Evolutionary conservation across 345 rosid species (phyloP).

Genomic region (Arabis hirsuta): DNA sequence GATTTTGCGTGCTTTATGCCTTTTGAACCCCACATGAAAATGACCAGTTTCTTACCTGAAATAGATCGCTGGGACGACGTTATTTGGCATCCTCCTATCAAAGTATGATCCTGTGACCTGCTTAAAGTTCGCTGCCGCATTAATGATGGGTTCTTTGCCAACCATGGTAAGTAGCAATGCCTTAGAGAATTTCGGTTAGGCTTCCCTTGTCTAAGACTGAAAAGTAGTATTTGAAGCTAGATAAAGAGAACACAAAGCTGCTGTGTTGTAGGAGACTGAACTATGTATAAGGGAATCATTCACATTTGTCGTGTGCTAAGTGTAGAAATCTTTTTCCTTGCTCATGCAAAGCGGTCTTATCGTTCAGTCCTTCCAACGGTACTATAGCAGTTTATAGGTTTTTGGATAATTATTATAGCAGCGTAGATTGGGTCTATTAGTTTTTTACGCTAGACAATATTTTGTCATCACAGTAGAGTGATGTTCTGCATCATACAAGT

Average conservation of each 20-base stretch:
- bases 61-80: slow-evolving; percentile 85
- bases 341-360: background rate
- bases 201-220: slow-evolving; percentile 6
- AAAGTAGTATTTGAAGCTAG: slow-evolving; percentile 3
- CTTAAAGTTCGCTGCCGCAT: slow-evolving; percentile 75
- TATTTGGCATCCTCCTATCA: slow-evolving; percentile 86
- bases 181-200: slow-evolving; percentile 12
- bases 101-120: slow-evolving; percentile 82
- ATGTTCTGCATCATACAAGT: background rate
- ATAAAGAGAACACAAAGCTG: slow-evolving; percentile 13
- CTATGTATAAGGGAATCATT: background rate
- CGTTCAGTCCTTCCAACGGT: slow-evolving; percentile 4
- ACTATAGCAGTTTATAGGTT: background rate
- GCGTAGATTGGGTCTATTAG: no score
- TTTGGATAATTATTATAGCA: background rate
- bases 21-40: slow-evolving; percentile 5
- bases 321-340: background rate
- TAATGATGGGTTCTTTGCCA: slow-evolving; percentile 75
- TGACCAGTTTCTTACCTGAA: slow-evolving; percentile 12
- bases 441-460: background rate
- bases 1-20: background rate
- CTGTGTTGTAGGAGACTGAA: background rate
- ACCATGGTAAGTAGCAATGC: slow-evolving; percentile 63
- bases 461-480: background rate
- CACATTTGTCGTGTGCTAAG: background rate